phyloP scores from a whole-genome alignment of 2,329 filamentous ascomycete genomes.

The Fusarium buxicola region DNA sequence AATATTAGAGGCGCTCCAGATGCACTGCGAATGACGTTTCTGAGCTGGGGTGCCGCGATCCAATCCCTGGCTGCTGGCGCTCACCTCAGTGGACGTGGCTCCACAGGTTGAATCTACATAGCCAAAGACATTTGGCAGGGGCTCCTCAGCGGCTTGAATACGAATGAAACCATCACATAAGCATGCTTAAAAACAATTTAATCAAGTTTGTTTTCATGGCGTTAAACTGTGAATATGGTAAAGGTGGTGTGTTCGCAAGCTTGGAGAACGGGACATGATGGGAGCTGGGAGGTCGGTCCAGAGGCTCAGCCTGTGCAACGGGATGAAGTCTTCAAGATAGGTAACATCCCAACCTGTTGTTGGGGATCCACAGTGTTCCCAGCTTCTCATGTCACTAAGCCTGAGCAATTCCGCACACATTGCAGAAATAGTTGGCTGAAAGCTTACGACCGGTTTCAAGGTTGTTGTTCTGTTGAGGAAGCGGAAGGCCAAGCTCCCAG shows the following conservation, averaged over 20 bases:
- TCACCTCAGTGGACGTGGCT: constrained; percentile 15
- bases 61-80: constrained; percentile 21
- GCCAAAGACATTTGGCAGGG: constrained; percentile 1
- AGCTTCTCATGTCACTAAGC: too few species aligned
- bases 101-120: constrained; percentile 6
- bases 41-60: constrained; percentile 34
- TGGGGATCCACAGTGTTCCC: too few species aligned
- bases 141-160: not conserved
- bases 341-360: too few species aligned
- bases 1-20: constrained; percentile 29
- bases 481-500: not conserved
- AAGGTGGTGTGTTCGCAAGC: constrained; percentile 6
- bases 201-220: constrained; percentile 4
- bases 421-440: not conserved
- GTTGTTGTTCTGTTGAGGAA: not conserved
- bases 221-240: not conserved
- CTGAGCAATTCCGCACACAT: not conserved
- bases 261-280: not conserved
- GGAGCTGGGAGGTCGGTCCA: too few species aligned
- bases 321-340: too few species aligned
- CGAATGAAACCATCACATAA: too few species aligned
- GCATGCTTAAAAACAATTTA: too few species aligned
- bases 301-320: too few species aligned
- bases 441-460: not conserved
- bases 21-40: constrained; percentile 37